Evolutionary conservation across 257 asterid genomes (phyloP).

Genomic region (Forsythia suspensa): DNA sequence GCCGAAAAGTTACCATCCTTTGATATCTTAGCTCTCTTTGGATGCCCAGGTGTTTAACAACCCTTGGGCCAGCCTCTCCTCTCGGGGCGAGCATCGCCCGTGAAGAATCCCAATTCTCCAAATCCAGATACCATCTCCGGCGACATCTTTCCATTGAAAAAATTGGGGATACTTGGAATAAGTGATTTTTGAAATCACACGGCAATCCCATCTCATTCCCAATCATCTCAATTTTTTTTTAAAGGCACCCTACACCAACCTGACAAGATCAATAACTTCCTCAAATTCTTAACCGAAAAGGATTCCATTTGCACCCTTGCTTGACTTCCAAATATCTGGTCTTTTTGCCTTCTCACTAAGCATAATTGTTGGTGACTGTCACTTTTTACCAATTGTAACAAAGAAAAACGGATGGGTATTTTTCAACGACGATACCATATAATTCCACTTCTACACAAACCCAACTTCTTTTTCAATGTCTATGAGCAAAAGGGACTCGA

Average conservation of each 20-base stretch:
- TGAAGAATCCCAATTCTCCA: slow-evolving; percentile 97
- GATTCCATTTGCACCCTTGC: slow-evolving; percentile 68
- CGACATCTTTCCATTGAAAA: slow-evolving; percentile 54
- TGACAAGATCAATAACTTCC: slow-evolving; percentile 85
- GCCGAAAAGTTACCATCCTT: slow-evolving; percentile 74
- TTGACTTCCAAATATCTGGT: slow-evolving; percentile 58
- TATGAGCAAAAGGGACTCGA: slow-evolving; percentile 62
- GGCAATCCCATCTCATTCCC: slow-evolving; percentile 76
- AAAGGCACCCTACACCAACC: slow-evolving; percentile 78
- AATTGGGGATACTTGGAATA: slow-evolving; percentile 68
- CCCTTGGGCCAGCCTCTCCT: slow-evolving; percentile 50
- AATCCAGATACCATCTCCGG: slow-evolving; percentile 60
- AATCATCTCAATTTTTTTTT: slow-evolving; percentile 57
- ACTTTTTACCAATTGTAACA: slow-evolving; percentile 48
- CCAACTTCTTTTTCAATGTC: slow-evolving; percentile 98
- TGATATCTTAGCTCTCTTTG: slow-evolving; percentile 44
- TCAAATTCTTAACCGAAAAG: slow-evolving; percentile 65
- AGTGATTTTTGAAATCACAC: slow-evolving; percentile 59
- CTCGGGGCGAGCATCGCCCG: slow-evolving; percentile 83
- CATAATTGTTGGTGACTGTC: slow-evolving; percentile 62
- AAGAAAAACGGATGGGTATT: slow-evolving; percentile 69
- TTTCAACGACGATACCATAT: slow-evolving; percentile 77
- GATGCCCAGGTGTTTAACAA: slow-evolving; percentile 17
- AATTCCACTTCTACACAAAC: slow-evolving; percentile 89
- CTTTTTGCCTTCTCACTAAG: slow-evolving; percentile 67